Conservation (phyloP, 78 protist species). For the Dictyostelium purpureum region DNA sequence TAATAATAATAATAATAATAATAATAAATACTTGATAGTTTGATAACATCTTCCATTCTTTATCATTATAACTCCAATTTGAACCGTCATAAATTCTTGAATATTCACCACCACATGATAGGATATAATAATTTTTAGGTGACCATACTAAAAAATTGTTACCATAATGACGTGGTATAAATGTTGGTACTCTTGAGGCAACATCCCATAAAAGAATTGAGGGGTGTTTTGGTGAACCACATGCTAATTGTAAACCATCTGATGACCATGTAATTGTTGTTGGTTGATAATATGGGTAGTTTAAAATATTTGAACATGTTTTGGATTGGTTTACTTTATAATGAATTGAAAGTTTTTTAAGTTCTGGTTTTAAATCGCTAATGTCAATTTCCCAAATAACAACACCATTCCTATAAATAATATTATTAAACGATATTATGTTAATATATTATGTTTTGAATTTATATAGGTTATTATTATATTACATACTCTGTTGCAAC, state of each 20-base stretch:
- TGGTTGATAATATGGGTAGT: constrained; percentile 46
- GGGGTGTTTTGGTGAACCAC: not conserved
- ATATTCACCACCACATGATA: constrained; percentile 1
- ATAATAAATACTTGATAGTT: constrained; percentile 1
- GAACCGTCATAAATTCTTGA: constrained; percentile 46
- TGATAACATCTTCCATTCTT: constrained; percentile 41
- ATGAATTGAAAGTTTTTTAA: not conserved
- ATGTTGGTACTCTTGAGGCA: constrained; percentile 43
- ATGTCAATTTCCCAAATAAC: constrained; percentile 66
- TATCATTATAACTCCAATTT: constrained; percentile 42
- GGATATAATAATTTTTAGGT: not conserved
- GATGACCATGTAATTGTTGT: constrained; percentile 47
- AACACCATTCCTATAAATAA: constrained; percentile 38
- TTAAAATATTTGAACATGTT: constrained; percentile 32
- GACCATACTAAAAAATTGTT: constrained; percentile 13
- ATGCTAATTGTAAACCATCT: constrained; percentile 42
- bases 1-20: not conserved
- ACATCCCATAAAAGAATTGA: constrained; percentile 60
- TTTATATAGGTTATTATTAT: not conserved
- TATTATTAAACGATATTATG: not conserved
- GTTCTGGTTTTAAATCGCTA: constrained; percentile 14
- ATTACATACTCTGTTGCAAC: constrained; percentile 38
- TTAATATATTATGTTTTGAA: no score
- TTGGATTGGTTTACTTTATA: not conserved
- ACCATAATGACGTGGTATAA: constrained; percentile 44